A percentile compares a stretch with the other conserved stretches of the same genome.
These are phyloP conservation scores for Decorospora gaudefroyi DNA, from an alignment of 2,329 filamentous ascomycete species.

Conservation along the genomic window DNA sequence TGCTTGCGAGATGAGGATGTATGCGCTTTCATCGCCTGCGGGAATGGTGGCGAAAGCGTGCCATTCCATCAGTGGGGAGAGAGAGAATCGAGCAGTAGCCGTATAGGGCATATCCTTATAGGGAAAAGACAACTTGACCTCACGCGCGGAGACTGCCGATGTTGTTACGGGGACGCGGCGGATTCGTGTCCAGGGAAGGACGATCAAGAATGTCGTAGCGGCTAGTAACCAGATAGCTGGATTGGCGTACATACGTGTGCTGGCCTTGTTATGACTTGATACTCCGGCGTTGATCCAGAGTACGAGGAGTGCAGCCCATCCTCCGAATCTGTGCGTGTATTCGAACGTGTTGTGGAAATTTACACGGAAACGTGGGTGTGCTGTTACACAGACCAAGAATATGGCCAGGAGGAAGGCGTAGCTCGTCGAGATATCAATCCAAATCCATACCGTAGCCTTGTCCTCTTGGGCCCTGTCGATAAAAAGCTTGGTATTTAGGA, in stretches of 20 bases:
- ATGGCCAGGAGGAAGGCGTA: conserved; percentile 26
- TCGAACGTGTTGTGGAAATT: conserved; percentile 45
- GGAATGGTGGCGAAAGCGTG: conserved; percentile 48
- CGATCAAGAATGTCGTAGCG: conserved; percentile 66
- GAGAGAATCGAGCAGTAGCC: conserved; percentile 25
- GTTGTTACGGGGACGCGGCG: conserved; percentile 67
- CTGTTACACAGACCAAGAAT: conserved; percentile 30
- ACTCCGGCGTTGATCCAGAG: conserved; percentile 36
- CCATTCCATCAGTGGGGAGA: conserved; percentile 39
- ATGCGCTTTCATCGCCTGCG: conserved; percentile 4
- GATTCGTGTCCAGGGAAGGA: conserved; percentile 74
- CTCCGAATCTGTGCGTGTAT: conserved; percentile 42
- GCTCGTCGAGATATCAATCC: conserved; percentile 22
- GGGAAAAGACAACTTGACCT: conserved; percentile 64
- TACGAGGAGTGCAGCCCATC: conserved; percentile 36
- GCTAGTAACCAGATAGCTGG: conserved; percentile 67
- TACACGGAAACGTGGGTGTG: conserved; percentile 31
- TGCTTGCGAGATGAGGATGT: conserved; percentile 39
- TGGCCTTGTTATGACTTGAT: conserved; percentile 3
- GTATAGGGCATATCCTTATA: conserved; percentile 31
- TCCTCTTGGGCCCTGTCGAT: neutral
- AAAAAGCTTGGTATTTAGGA: conserved; percentile 36
- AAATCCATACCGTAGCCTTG: conserved; percentile 24
- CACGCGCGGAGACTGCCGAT: conserved; percentile 71
- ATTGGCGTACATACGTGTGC: conserved; percentile 10